Evolutionary conservation across 495 filamentous ascomycete species (phyloP).

Genomic region (Barbatosphaeria neglecta): DNA sequence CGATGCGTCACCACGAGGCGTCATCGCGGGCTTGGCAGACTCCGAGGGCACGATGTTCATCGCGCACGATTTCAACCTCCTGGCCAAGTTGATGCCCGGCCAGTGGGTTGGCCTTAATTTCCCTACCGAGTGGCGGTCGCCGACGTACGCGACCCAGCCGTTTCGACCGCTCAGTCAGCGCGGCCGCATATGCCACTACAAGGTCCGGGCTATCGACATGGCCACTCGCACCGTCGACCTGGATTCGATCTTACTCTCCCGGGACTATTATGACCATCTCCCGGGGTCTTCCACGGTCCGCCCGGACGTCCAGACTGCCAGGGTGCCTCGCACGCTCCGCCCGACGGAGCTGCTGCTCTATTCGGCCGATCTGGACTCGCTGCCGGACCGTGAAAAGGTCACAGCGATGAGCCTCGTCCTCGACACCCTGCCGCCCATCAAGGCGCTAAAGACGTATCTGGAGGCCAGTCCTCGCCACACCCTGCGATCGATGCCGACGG

Average conservation of each 20-base stretch:
- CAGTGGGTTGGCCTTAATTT: constrained; percentile 11
- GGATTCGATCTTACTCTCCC: too few species aligned
- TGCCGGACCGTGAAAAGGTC: constrained; percentile 33
- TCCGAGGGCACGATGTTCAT: background rate
- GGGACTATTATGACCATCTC: too few species aligned
- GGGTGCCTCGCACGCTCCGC: too few species aligned
- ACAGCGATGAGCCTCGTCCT: constrained; percentile 47
- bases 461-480: constrained; percentile 19
- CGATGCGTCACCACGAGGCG: background rate
- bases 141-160: too few species aligned
- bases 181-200: background rate
- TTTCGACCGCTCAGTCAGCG: too few species aligned
- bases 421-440: constrained; percentile 55
- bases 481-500: constrained; percentile 49
- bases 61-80: constrained; percentile 6
- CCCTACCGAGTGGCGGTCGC: too few species aligned
- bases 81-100: constrained; percentile 4
- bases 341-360: constrained; percentile 28
- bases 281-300: too few species aligned
- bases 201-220: background rate
- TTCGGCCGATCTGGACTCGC: constrained; percentile 18
- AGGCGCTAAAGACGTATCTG: constrained; percentile 52
- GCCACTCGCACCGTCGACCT: constrained; percentile 1
- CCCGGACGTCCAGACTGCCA: too few species aligned
- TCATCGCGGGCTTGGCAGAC: background rate